Evolutionary conservation across 75 land plant species (phyloP), one percentile per base, ranked within the genome.

Genomic region (Selaginella moellendorffii): DNA sequence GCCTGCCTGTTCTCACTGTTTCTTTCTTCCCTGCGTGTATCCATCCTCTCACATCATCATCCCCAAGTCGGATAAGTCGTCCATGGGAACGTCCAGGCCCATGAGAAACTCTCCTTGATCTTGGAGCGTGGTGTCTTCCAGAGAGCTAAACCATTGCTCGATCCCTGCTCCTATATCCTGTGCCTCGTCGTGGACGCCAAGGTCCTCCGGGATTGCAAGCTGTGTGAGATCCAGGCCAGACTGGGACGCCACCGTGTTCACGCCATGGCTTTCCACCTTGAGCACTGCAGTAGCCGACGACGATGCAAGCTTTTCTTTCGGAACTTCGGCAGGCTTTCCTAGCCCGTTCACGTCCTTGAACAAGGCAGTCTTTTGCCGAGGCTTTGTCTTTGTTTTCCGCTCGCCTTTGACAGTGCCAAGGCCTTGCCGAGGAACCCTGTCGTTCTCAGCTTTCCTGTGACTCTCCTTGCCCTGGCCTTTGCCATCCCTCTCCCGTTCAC

Each of bases 21-120:
- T n/a, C n/a, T n/a, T n/a, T 36, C 46, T 36, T 36, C 10, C 14
- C 46, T 36, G 14, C 46, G 46, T 36, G 46, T 36, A 5, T 69
- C 69, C 69, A 69, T 56, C 20, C 65, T 22, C 60, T 83, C 74
- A 84, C 69, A 81, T 74, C 79, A 84, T 79, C 87, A 87, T 79
- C 63, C 69, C 67, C 54, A 84, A 53, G 64, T 82, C 82, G 29
- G 95, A 64, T 2, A 88, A 76, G 61, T 88, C 95, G 74, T 85
- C 95, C 89, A 85, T 85, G 27, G 95, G 95, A 54, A 85, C 82
- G 54, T 76, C 79, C 54, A 88, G 84, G 23, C 95, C 95, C 84
- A 81, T 74, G 27, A 70, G 73, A 64, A 80, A 81, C 21, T 54
- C 68, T 26, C 77, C 84, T 60, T 70, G 52, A 62, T 83, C 84